phyloP scores from a whole-genome alignment of 208 protist genomes.

The Leishmania aethiopica region DNA sequence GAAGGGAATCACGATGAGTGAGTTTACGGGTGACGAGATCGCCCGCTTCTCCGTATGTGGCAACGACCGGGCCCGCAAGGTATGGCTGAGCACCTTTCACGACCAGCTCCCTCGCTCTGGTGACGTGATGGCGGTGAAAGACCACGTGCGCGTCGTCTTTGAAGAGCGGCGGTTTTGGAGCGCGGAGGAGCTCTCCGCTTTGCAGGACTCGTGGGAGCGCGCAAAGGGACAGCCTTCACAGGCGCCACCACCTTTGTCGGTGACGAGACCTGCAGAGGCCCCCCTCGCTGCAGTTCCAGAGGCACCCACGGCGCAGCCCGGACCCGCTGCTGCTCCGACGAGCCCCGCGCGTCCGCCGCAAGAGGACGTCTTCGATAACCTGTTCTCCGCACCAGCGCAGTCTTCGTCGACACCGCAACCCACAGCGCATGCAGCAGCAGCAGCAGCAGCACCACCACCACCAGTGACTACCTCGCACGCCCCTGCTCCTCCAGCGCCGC shows the following conservation, averaged over 20 bases:
- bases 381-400: slow-evolving; percentile 46
- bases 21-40: slow-evolving; percentile 81
- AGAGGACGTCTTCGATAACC: slow-evolving; percentile 52
- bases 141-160: slow-evolving; percentile 48
- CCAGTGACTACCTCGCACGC: background rate
- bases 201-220: slow-evolving; percentile 38
- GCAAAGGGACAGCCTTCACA: slow-evolving; percentile 17
- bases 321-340: slow-evolving; percentile 3
- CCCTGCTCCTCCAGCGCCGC: background rate
- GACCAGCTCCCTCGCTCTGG: slow-evolving; percentile 43
- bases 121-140: slow-evolving; percentile 41
- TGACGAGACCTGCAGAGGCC: background rate
- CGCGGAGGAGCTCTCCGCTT: slow-evolving; percentile 28
- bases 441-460: background rate
- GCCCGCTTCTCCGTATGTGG: slow-evolving; percentile 48
- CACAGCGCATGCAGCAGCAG: slow-evolving; percentile 1
- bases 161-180: slow-evolving; percentile 42
- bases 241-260: slow-evolving; percentile 3
- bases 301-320: background rate
- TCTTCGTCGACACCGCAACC: slow-evolving; percentile 9
- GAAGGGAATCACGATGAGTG: slow-evolving; percentile 87
- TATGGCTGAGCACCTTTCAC: slow-evolving; percentile 61
- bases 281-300: background rate
- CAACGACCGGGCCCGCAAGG: slow-evolving; percentile 64
- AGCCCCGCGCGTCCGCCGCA: slow-evolving; percentile 7